Evolutionary conservation across 768 basidiomycete species (phyloP).

Genomic region (Termitomyces sp.): DNA sequence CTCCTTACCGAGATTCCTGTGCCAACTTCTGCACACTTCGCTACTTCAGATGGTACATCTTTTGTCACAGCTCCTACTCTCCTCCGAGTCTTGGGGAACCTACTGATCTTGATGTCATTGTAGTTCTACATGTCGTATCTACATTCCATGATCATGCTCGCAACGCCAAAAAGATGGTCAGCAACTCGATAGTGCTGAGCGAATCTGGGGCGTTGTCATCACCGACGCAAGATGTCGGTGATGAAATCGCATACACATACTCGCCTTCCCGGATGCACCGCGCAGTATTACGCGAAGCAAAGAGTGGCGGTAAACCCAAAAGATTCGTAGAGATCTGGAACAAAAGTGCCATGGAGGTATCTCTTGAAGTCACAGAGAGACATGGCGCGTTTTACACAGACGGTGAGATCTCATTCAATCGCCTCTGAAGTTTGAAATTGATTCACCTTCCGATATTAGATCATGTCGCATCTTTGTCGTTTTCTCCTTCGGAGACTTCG

Average conservation of each 20-base stretch:
- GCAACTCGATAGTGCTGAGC: slow-evolving; percentile 29
- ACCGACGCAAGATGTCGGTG: slow-evolving; percentile 28
- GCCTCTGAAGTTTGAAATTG: neutral
- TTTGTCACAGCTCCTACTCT: neutral
- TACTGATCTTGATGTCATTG: neutral
- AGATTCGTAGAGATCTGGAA: slow-evolving; percentile 60
- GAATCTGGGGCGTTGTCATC: slow-evolving; percentile 15
- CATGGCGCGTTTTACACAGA: slow-evolving; percentile 62
- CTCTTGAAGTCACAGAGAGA: slow-evolving; percentile 48
- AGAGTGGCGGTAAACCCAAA: slow-evolving; percentile 35
- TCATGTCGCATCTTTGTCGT: slow-evolving; percentile 42
- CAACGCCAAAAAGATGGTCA: slow-evolving; percentile 40
- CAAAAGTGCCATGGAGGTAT: slow-evolving; percentile 34
- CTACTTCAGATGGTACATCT: slow-evolving; percentile 17
- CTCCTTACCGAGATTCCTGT: slow-evolving; percentile 35
- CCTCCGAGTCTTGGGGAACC: neutral
- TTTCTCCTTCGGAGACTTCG: slow-evolving; percentile 45
- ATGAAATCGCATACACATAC: slow-evolving; percentile 32
- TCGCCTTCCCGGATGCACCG: slow-evolving; percentile 36
- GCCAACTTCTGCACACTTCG: slow-evolving; percentile 29
- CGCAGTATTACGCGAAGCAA: slow-evolving; percentile 39
- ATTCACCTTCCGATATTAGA: slow-evolving; percentile 27
- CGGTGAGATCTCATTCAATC: slow-evolving; percentile 28
- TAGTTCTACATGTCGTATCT: slow-evolving; percentile 40
- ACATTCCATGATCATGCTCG: slow-evolving; percentile 44